Evolutionary conservation across 2,329 filamentous ascomycete genomes (phyloP).

Genomic region (Lachnellula occidentalis): DNA sequence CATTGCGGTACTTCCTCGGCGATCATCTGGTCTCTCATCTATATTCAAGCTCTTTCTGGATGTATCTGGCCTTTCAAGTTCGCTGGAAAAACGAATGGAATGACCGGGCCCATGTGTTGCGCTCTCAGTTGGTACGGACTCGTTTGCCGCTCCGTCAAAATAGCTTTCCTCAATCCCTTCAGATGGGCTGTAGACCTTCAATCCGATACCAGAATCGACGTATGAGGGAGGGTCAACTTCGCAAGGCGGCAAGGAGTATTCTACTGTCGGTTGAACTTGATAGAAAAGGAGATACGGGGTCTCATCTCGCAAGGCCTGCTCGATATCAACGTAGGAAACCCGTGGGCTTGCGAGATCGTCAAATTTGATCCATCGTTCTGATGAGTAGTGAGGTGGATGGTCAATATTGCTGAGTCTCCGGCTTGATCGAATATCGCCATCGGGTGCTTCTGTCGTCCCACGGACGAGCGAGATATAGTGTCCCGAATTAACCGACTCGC

Average conservation of each 20-base stretch:
- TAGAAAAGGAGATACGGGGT: conserved; percentile 95
- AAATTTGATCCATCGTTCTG: conserved; percentile 82
- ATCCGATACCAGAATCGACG: conserved; percentile 35
- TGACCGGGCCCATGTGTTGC: not conserved
- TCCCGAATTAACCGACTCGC: conserved; percentile 77
- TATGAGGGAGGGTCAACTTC: conserved; percentile 55
- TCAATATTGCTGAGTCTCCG: conserved; percentile 35
- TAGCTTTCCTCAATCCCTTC: conserved; percentile 32
- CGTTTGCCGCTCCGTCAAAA: conserved; percentile 38
- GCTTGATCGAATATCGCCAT: conserved; percentile 51
- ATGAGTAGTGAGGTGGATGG: conserved; percentile 60
- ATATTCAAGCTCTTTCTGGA: conserved; percentile 43
- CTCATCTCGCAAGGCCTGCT: conserved; percentile 72
- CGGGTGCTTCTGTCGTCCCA: conserved; percentile 59
- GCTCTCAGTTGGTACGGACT: too few relatives aligned
- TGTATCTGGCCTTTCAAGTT: conserved; percentile 40
- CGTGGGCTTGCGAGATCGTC: conserved; percentile 75
- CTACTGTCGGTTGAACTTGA: conserved; percentile 82
- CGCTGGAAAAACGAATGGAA: conserved; percentile 50
- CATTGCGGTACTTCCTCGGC: conserved; percentile 45
- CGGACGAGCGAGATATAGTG: conserved; percentile 87
- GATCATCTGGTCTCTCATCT: conserved; percentile 34
- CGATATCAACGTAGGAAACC: conserved; percentile 72
- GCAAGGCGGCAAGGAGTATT: conserved; percentile 31
- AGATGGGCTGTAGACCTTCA: conserved; percentile 13